Base-by-base conservation (phyloP, 1,139 yeast species). In the Suhomyces bolitotheri region DNA sequence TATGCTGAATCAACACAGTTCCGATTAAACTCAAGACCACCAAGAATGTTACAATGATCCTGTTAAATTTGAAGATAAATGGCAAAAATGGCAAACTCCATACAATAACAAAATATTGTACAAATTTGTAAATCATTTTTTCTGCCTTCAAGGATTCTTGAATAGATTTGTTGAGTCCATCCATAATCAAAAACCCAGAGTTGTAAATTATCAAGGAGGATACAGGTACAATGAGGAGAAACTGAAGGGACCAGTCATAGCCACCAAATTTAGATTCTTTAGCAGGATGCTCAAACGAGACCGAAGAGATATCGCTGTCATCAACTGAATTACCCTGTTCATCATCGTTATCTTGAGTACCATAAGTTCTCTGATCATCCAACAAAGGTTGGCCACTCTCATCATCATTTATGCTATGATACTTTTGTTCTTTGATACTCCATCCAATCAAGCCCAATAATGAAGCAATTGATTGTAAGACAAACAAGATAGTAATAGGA, bases 211-310 rank as follows among this genome's bases (percentile, higher is more conserved):
- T 45, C 29, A 75, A 70, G 1, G 79, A 64, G 0, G 81, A 66
- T n/a, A 84, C 33, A 4, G 96, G 95, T 6, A 82, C 86, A 22
- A 82, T 58, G 4, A 82, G 45, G 21, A 84, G 48, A 49, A 77
- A 86, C 57, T 88, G 96, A 16, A 86, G 48, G 7, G 82, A 71
- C 96, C 96, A 88, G 50, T 85, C 95, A 54, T 83, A 87, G 29
- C 82, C 71, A 41, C 71, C 69, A 5, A 76, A 70, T 35, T 73
- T 71, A 16, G 29, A 39, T 14, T 43, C 44, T n/a, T 16, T 13
- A 2, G 7, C 12, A 5, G 27, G 31, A 3, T 27, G 24, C 21
- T 55, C 57, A 15, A 42, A 35, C 4, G 44, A 36, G 30, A 48
- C 19, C 30, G 53, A 29, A 31, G 50, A 21, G 41, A 39, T 36